Percentiles rank a stretch among this genome's conserved stretches.
phyloP scores from a whole-genome alignment of 75 land plant genomes.

The Adiantum capillusveneris region DNA sequence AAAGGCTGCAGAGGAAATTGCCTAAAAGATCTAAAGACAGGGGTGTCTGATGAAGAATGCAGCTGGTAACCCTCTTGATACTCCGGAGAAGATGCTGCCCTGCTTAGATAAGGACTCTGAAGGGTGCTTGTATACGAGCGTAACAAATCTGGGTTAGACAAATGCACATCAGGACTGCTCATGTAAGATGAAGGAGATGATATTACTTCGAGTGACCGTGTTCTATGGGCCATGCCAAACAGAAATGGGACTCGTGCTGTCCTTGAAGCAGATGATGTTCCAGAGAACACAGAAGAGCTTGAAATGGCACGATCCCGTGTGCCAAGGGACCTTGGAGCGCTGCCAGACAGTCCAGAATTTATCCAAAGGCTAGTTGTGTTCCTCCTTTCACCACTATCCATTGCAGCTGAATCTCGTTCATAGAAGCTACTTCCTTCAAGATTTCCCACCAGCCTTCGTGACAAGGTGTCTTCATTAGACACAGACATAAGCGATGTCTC shows the following conservation, averaged over 20 bases:
- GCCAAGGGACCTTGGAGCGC: background rate
- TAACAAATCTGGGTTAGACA: background rate
- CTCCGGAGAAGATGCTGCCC: background rate
- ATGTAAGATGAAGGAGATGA: slow-evolving; percentile 3
- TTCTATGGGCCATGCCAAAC: background rate
- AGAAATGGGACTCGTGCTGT: slow-evolving; percentile 1
- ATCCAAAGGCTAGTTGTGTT: background rate
- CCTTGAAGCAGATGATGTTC: background rate
- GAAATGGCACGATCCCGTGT: background rate
- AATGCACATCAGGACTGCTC: slow-evolving; percentile 4
- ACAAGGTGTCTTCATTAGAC: background rate
- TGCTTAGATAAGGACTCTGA: background rate
- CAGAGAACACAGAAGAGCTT: background rate
- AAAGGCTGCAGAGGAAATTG: background rate
- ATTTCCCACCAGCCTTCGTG: background rate
- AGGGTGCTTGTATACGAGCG: background rate
- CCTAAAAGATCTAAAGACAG: slow-evolving; percentile 2
- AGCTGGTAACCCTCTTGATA: background rate
- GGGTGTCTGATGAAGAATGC: slow-evolving; percentile 1
- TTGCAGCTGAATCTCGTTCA: background rate
- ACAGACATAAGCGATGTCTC: background rate
- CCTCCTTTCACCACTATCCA: background rate
- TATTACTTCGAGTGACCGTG: slow-evolving; percentile 1
- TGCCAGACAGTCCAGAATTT: slow-evolving; percentile 1
- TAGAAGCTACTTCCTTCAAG: too few relatives aligned